Base-by-base conservation (phyloP, 2,329 filamentous ascomycete species). In the Tolypocladium endophyticum region DNA sequence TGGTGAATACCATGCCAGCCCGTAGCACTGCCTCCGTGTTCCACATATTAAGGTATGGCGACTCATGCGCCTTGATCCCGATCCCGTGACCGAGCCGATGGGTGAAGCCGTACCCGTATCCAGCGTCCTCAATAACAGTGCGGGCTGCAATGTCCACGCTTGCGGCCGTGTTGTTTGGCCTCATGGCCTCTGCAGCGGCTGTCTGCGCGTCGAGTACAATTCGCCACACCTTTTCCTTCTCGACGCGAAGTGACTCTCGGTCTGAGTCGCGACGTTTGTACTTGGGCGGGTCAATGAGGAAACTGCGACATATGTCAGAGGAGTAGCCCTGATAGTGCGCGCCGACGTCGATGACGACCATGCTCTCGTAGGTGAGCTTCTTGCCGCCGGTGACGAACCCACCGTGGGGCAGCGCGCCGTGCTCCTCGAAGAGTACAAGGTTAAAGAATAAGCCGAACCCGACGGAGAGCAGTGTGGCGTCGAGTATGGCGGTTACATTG, bases 21-120 rank as follows among this genome's bases (percentile, higher is more conserved):
- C 74, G 73, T 6, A 87, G 71, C 0, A 72, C 65, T 0, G 74
- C 72, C 2, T 67, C 70, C 2, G 72, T 73, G 64, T 87, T 87
- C 60, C 81, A 85, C 65, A 86, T 83, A 67, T 87, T 85, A 38
- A 87, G 71, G 63, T 87, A 87, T 0, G 84, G 84, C 36, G 81
- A 83, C 66, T 87, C 84, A 63, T 87, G 84, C 1, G 84, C 84
- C 70, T 87, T 87, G 67, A 87, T 86, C 0, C 84, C 85, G 55
- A 87, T 86, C 1, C 84, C 81, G 64, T 87, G 85, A 1, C 84
- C 84, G 1, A 87, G 73, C 1, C 84, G 77, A 64, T 87, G 84
- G 1, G 84, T 87, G 62, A 87, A 87, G 0, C 75, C 76, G 25
- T 78, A 72, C 0, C 81, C 82, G 61, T 87, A 87, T 0, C 83